Percentiles rank a stretch among this genome's conserved stretches.
phyloP scores from a whole-genome alignment of 2,329 filamentous ascomycete species.

The Pyrenophora graminea region DNA sequence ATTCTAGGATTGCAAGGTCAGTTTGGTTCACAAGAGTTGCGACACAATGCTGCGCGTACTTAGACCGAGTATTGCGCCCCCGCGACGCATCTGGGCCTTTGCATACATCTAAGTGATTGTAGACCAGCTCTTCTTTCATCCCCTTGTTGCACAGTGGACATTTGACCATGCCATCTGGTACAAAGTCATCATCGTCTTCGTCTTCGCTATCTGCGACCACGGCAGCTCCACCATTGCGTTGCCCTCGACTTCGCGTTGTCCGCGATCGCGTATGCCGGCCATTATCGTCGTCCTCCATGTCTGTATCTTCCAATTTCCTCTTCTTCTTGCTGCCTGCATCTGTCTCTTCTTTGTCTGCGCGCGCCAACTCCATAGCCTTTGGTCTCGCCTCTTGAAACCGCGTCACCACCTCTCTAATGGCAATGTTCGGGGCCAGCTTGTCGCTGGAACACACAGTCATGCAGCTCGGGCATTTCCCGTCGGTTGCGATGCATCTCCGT shows the following conservation, averaged over 20 bases:
- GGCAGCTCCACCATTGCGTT: constrained; percentile 39
- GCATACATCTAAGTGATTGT: constrained; percentile 76
- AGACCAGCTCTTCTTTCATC: constrained; percentile 81
- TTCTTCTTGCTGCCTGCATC: constrained; percentile 44
- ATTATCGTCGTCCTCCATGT: constrained; percentile 49
- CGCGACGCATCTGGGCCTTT: constrained; percentile 47
- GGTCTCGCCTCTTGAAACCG: constrained; percentile 71
- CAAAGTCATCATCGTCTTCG: constrained; percentile 51
- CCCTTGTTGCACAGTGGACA: constrained; percentile 80
- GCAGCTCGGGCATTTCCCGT: constrained; percentile 88
- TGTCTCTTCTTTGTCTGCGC: constrained; percentile 42
- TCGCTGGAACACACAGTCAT: constrained; percentile 78
- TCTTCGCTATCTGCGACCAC: constrained; percentile 48
- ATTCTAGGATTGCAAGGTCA: constrained; percentile 21
- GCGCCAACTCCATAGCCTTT: constrained; percentile 67
- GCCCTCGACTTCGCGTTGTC: constrained; percentile 47
- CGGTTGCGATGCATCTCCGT: constrained; percentile 76
- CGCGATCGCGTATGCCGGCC: constrained; percentile 44
- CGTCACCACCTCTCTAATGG: constrained; percentile 81
- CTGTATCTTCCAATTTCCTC: constrained; percentile 56
- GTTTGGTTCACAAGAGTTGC: neutral
- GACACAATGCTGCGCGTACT: constrained; percentile 25
- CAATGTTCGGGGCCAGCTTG: constrained; percentile 82
- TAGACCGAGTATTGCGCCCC: constrained; percentile 37
- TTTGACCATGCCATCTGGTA: constrained; percentile 70